Conservation (phyloP, 2,329 filamentous ascomycete species). For the Graphium sp. region DNA sequence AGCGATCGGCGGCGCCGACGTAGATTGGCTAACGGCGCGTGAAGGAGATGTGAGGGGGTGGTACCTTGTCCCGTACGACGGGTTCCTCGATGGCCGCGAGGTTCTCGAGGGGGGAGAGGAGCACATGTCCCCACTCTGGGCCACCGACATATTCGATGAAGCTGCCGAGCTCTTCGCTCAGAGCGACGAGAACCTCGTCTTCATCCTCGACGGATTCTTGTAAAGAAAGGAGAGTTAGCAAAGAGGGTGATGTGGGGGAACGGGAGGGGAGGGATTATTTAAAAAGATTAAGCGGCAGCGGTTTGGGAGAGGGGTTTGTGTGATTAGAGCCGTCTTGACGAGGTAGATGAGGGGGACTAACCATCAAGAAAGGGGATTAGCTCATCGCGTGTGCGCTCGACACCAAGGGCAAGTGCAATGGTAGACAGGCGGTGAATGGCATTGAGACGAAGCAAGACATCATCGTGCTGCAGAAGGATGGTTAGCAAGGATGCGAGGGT, state of each 20-base stretch:
- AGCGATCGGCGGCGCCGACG: slow-evolving; percentile 1
- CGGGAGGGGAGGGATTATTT: slow-evolving; percentile 7
- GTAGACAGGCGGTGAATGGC: slow-evolving; percentile 96
- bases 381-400: slow-evolving; percentile 94
- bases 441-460: slow-evolving; percentile 93
- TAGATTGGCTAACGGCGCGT: not conserved
- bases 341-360: slow-evolving; percentile 30
- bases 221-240: slow-evolving; percentile 13
- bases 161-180: slow-evolving; percentile 90
- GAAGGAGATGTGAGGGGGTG: slow-evolving; percentile 8
- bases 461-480: slow-evolving; percentile 58
- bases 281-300: too few relatives aligned
- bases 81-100: slow-evolving; percentile 97
- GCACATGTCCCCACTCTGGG: slow-evolving; percentile 83
- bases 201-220: slow-evolving; percentile 97
- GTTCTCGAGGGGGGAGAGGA: slow-evolving; percentile 93
- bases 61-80: slow-evolving; percentile 91
- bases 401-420: slow-evolving; percentile 87
- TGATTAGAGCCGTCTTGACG: slow-evolving; percentile 6
- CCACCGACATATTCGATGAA: slow-evolving; percentile 98
- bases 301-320: not conserved
- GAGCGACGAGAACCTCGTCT: slow-evolving; percentile 90
- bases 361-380: slow-evolving; percentile 98
- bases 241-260: slow-evolving; percentile 6
- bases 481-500: slow-evolving; percentile 10